These are phyloP conservation scores for Magnolia officinalis DNA, from an alignment of 164 flowering plant genomes.

Conservation along the genomic window DNA sequence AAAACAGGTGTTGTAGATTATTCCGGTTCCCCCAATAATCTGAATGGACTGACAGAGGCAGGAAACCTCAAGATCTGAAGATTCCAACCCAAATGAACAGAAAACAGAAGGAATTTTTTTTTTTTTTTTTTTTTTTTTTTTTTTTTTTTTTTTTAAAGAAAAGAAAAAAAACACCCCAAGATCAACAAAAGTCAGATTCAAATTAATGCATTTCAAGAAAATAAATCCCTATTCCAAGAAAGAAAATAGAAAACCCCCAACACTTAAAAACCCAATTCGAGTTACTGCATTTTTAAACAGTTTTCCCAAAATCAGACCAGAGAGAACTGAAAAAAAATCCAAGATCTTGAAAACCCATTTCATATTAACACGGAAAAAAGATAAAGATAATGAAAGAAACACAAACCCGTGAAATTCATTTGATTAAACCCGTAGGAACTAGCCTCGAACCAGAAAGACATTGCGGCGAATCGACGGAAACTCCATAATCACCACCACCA, in stretches of 20 bases:
- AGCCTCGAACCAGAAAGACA: constrained; percentile 60
- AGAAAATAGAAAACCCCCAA: background rate
- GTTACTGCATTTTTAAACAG: background rate
- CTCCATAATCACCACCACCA: constrained; percentile 25
- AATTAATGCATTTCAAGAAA: background rate
- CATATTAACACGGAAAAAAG: background rate
- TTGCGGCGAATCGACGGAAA: constrained; percentile 44
- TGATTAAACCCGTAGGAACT: constrained; percentile 41
- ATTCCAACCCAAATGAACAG: background rate
- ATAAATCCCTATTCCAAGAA: background rate
- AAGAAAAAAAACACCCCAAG: background rate
- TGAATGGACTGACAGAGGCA: background rate
- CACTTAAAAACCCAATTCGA: background rate
- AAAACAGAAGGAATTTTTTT: too few species aligned
- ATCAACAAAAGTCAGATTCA: background rate
- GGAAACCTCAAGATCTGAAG: background rate
- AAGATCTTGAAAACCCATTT: constrained; percentile 2
- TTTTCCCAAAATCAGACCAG: background rate
- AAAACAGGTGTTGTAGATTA: background rate
- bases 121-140: too few species aligned
- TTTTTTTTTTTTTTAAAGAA: too few species aligned
- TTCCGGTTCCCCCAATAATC: background rate
- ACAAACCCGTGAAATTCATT: constrained; percentile 44
- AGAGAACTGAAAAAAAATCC: background rate
- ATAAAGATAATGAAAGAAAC: background rate